Evolutionary conservation across 2,329 filamentous ascomycete species (phyloP), one percentile per base, ranked within the genome.

Genomic region (Acrocalymma vagum): DNA sequence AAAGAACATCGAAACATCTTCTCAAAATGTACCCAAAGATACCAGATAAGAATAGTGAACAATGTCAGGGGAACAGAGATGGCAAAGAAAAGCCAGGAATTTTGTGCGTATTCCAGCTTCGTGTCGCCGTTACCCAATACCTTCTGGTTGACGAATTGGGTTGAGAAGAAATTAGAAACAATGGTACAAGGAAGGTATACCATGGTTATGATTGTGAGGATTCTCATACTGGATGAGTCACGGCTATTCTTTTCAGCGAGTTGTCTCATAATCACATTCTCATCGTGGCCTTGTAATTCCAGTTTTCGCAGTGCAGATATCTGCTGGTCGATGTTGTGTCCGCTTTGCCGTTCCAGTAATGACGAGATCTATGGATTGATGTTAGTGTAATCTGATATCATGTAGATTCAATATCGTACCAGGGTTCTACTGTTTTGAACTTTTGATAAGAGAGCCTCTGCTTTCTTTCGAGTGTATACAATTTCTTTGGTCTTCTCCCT

Each of bases 81-180:
- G 5, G 51, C 58, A 18, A 60, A 60, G 38, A 60, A 58, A 1
- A 60, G 24, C 49, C 56, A 62, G 3, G 43, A 29, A 18, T 58
- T 60, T 14, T 45, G 22, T 1, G 48, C 36, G 29, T 60, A 58
- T 9, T 40, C 45, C 3, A 62, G 25, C 14, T 24, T 42, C 1
- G 26, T 45, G 2, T 24, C 33, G 6, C 49, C 51, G 8, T 28
- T 34, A 2, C 33, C 17, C 4, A 18, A 3, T 10, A 53, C 48
- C 13, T 41, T 48, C 14, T 48, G 46, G 5, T 44, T 45, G 6
- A 62, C 57, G 13, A 62, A 60, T 20, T 59, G 51, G 2, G 58
- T 62, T 1, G 58, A 59, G 27, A 51, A 60, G 36, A 62, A 59
- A 23, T 53, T 59, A n/a, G 57, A 58, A 0, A 60, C 57, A 3